Evolutionary conservation across 202 grass and related monocot species (phyloP).

Genomic region (Panicum virgatum): DNA sequence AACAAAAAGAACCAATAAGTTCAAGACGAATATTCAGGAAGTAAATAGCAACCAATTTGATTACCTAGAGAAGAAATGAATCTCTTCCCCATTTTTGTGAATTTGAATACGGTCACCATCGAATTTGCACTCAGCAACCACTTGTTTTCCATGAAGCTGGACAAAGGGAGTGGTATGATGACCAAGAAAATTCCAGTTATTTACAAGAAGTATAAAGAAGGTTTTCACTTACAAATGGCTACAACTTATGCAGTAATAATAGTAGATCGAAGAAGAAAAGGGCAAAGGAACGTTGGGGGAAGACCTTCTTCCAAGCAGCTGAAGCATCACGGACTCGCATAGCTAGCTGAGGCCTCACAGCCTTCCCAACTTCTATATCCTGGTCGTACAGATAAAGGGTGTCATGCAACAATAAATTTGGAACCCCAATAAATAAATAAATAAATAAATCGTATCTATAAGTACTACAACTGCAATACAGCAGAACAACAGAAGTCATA

Average conservation of each 20-base stretch:
- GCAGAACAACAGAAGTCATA: background rate
- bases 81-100: conserved; percentile 89
- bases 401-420: conserved; percentile 11
- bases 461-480: conserved; percentile 20
- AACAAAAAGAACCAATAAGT: conserved; percentile 35
- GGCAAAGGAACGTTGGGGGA: background rate
- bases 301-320: conserved; percentile 90
- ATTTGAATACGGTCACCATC: conserved; percentile 99
- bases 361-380: conserved; percentile 99
- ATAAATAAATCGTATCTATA: background rate
- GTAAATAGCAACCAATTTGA: conserved; percentile 16
- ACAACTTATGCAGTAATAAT: conserved; percentile 26
- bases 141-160: conserved; percentile 86
- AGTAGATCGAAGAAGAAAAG: conserved; percentile 19
- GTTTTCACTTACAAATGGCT: conserved; percentile 18
- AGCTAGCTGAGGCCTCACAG: conserved; percentile 88
- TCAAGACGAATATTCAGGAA: conserved; percentile 30
- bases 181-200: conserved; percentile 23
- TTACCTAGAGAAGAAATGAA: conserved; percentile 97
- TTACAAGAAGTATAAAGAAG: conserved; percentile 26
- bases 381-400: conserved; percentile 36
- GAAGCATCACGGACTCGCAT: conserved; percentile 74
- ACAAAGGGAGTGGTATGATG: conserved; percentile 26
- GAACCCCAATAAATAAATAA: background rate
- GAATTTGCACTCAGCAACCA: conserved; percentile 92